Conservation (phyloP, 768 basidiomycete species). For the Auriscalpium vulgare region DNA sequence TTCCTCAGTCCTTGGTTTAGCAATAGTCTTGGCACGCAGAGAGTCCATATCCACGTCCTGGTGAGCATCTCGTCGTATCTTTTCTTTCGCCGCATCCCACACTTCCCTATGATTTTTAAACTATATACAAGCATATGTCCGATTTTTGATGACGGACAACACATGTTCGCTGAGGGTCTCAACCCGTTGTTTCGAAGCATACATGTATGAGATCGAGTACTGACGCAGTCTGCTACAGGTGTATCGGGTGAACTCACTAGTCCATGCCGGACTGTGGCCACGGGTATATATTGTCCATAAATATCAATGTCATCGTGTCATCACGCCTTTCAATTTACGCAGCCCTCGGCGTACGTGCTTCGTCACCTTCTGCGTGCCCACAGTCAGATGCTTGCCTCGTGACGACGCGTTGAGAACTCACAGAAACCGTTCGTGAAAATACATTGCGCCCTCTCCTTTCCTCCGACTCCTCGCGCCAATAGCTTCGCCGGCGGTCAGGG, state of each 20-base stretch:
- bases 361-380: slow-evolving; percentile 5
- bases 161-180: slow-evolving; percentile 17
- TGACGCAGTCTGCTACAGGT: no score
- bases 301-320: slow-evolving; percentile 1
- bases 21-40: no score
- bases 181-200: neutral
- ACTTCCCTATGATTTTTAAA: slow-evolving; percentile 11
- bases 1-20: neutral
- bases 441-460: slow-evolving; percentile 2
- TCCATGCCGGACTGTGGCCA: no score
- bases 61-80: slow-evolving; percentile 2
- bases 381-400: neutral
- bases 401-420: neutral
- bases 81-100: neutral
- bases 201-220: no score
- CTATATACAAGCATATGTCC: slow-evolving; percentile 19
- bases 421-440: neutral
- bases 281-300: no score
- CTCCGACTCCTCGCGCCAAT: neutral
- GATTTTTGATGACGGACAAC: slow-evolving; percentile 14
- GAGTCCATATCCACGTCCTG: neutral
- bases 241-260: no score
- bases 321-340: slow-evolving; percentile 8
- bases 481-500: neutral
- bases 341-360: slow-evolving; percentile 7